A percentile compares a stretch with the other conserved stretches of the same genome.
Conservation (phyloP, 495 filamentous ascomycete species). For the Extremus antarcticus region DNA sequence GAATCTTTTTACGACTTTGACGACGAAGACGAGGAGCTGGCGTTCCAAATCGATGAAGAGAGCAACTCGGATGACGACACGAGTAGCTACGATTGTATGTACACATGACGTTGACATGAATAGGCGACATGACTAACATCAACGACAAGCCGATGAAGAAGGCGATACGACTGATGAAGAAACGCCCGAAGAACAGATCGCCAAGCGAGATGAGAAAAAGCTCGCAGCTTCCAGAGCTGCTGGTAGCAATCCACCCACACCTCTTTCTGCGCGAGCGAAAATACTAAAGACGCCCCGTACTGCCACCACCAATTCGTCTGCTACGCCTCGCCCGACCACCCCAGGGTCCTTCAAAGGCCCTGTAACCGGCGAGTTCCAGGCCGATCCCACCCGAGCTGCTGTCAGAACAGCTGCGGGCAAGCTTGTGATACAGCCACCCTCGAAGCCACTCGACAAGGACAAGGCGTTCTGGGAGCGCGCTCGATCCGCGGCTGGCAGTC, state of each 20-base stretch:
- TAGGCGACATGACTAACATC: slow-evolving; percentile 1
- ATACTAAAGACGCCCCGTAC: neutral
- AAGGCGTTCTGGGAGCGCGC: slow-evolving; percentile 17
- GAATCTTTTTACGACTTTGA: slow-evolving; percentile 18
- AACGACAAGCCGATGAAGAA: slow-evolving; percentile 11
- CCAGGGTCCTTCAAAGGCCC: slow-evolving; percentile 2
- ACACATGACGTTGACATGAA: neutral
- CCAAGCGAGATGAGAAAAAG: neutral
- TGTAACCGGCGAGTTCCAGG: slow-evolving; percentile 8
- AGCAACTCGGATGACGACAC: slow-evolving; percentile 9
- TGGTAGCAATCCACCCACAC: slow-evolving; percentile 2
- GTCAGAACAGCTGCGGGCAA: slow-evolving; percentile 2
- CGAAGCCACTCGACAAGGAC: slow-evolving; percentile 12
- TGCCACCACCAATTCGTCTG: neutral
- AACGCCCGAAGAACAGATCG: slow-evolving; percentile 4
- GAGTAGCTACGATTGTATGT: slow-evolving; percentile 7
- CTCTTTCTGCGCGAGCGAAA: neutral
- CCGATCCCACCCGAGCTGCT: slow-evolving; percentile 10
- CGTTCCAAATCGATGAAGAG: slow-evolving; percentile 14
- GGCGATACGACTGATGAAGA: slow-evolving; percentile 21
- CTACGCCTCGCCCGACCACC: neutral
- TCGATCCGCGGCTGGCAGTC: neutral
- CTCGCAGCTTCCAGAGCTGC: neutral
- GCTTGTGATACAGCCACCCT: slow-evolving; percentile 8
- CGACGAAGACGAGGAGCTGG: slow-evolving; percentile 15